Percentiles rank a stretch among this genome's conserved stretches.
Evolutionary conservation across 73 alveolate species (phyloP).

Genomic region (Paramecium sexaurelia): DNA sequence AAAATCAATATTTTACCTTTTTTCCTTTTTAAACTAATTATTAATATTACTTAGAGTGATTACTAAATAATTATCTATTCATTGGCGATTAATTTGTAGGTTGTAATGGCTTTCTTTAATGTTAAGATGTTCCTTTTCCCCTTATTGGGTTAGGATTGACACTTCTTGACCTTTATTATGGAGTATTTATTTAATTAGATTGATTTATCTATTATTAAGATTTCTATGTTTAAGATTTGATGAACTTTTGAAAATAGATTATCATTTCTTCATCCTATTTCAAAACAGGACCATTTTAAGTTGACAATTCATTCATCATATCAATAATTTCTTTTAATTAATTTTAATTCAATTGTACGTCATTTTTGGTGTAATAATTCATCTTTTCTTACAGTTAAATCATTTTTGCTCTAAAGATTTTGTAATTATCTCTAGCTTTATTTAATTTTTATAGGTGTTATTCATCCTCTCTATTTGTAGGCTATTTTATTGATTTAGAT

Average conservation of each 20-base stretch:
- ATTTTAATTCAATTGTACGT: background rate
- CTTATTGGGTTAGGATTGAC: background rate
- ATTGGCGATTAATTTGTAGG: slow-evolving; percentile 15
- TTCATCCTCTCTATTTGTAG: slow-evolving; percentile 40
- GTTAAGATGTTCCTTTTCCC: slow-evolving; percentile 36
- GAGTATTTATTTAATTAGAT: background rate
- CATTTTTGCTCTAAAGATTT: slow-evolving; percentile 36
- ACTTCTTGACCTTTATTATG: slow-evolving; percentile 3
- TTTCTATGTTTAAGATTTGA: background rate
- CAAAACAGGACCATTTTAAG: background rate
- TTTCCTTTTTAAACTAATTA: slow-evolving; percentile 33
- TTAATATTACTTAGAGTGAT: background rate
- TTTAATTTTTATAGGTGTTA: background rate
- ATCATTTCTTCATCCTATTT: background rate
- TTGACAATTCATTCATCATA: slow-evolving; percentile 8
- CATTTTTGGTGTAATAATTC: background rate
- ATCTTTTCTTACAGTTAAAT: background rate
- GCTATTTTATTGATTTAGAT: background rate
- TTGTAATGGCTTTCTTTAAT: slow-evolving; percentile 14
- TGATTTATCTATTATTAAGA: background rate
- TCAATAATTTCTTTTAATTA: slow-evolving; percentile 36
- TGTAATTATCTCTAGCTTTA: slow-evolving; percentile 38
- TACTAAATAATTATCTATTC: background rate
- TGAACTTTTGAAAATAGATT: background rate
- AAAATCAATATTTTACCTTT: background rate